Percentiles rank a stretch among this genome's conserved stretches.
Conservation (phyloP, 805 yeast genomes). For the Yarrowia sp. region DNA sequence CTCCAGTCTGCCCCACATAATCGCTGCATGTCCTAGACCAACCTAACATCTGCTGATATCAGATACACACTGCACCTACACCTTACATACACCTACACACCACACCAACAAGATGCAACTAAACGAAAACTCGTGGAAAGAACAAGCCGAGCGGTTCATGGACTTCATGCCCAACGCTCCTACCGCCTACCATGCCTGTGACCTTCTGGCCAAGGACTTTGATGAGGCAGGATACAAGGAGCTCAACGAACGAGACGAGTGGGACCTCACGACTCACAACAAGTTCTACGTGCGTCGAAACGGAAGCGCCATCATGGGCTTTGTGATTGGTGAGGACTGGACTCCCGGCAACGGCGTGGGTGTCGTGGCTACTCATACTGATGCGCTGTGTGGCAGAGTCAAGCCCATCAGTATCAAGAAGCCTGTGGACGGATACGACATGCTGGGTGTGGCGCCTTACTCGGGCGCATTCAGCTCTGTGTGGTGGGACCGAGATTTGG, state of each 20-base stretch:
- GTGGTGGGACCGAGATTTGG: slow-evolving; percentile 84
- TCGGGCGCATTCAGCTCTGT: slow-evolving; percentile 60
- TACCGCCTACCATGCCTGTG: slow-evolving; percentile 70
- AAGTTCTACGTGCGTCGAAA: slow-evolving; percentile 58
- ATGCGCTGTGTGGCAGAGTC: slow-evolving; percentile 59
- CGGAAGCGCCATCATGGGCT: slow-evolving; percentile 64
- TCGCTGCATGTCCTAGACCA: not conserved
- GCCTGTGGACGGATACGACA: slow-evolving; percentile 65
- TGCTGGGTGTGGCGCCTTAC: slow-evolving; percentile 76
- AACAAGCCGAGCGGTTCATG: slow-evolving; percentile 48
- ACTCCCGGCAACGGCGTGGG: slow-evolving; percentile 54
- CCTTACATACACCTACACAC: not conserved
- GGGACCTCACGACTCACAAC: slow-evolving; percentile 52
- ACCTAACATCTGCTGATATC: not conserved
- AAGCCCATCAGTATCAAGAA: slow-evolving; percentile 64
- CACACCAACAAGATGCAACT: not conserved
- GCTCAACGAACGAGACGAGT: slow-evolving; percentile 58
- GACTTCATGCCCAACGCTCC: slow-evolving; percentile 71
- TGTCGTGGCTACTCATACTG: slow-evolving; percentile 65
- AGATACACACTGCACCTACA: not conserved
- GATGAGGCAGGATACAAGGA: slow-evolving; percentile 60
- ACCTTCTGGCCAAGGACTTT: slow-evolving; percentile 48
- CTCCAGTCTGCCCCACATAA: not conserved
- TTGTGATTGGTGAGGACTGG: slow-evolving; percentile 64
- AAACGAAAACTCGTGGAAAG: not conserved